phyloP scores from a whole-genome alignment of 2,329 filamentous ascomycete species.

The Thermothelomyces thermophilus region DNA sequence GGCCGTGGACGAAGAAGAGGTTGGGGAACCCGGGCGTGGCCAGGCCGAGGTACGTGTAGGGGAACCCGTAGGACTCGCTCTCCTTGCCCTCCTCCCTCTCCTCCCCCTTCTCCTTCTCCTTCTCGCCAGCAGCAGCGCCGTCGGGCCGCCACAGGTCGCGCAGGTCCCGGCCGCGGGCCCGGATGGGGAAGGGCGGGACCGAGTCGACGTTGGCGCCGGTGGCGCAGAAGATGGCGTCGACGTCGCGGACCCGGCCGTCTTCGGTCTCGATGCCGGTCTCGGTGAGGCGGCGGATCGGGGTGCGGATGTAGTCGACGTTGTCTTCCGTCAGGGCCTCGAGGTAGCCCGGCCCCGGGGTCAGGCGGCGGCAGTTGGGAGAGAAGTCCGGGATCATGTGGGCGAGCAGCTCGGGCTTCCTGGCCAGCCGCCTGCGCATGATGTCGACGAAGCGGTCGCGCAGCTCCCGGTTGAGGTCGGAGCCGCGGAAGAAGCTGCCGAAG shows the following conservation, averaged over 20 bases:
- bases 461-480: constrained; percentile 40
- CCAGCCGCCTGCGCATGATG: constrained; percentile 49
- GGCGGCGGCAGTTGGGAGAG: constrained; percentile 55
- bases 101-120: constrained; percentile 33
- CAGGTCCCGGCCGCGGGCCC: constrained; percentile 45
- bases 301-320: constrained; percentile 56
- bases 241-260: constrained; percentile 50
- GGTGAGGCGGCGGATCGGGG: constrained; percentile 52
- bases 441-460: constrained; percentile 42
- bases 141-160: constrained; percentile 46
- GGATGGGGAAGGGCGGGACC: constrained; percentile 54
- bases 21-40: constrained; percentile 59
- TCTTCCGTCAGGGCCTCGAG: constrained; percentile 56
- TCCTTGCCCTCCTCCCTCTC: constrained; percentile 13
- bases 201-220: constrained; percentile 55
- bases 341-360: constrained; percentile 62
- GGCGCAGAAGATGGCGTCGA: constrained; percentile 61
- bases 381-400: constrained; percentile 46
- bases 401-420: constrained; percentile 48
- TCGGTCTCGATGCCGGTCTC: constrained; percentile 52
- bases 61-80: constrained; percentile 45
- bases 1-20: constrained; percentile 57
- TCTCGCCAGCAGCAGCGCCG: too few relatives aligned
- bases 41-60: constrained; percentile 61
- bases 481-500: constrained; percentile 49